These are phyloP conservation scores for Ophiostoma ips DNA, from an alignment of 2,329 filamentous ascomycete genomes.

Conservation along the genomic window DNA sequence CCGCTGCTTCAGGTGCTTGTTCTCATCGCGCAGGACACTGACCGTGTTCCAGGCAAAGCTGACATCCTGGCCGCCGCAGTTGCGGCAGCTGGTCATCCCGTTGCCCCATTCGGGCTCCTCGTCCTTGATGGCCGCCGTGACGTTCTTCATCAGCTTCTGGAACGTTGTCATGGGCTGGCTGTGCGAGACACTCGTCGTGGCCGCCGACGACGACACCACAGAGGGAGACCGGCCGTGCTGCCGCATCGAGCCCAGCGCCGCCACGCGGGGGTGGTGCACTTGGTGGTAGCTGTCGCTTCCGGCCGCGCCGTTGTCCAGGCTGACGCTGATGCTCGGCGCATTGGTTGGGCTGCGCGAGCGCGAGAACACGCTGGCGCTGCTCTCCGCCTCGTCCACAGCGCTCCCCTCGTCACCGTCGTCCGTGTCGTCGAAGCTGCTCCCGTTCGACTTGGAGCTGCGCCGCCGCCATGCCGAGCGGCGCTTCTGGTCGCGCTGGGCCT, in stretches of 20 bases:
- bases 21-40: slow-evolving; percentile 46
- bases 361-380: slow-evolving; percentile 45
- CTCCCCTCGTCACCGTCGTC: slow-evolving; percentile 21
- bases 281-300: slow-evolving; percentile 10
- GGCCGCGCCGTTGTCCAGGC: slow-evolving; percentile 3
- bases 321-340: slow-evolving; percentile 19
- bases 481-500: slow-evolving; percentile 29
- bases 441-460: slow-evolving; percentile 29
- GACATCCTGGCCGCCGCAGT: slow-evolving; percentile 44
- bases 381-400: slow-evolving; percentile 28
- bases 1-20: slow-evolving; percentile 44
- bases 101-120: slow-evolving; percentile 13
- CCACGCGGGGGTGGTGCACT: slow-evolving; percentile 11
- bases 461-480: slow-evolving; percentile 21
- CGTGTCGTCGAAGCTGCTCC: slow-evolving; percentile 32
- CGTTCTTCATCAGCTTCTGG: slow-evolving; percentile 33
- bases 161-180: slow-evolving; percentile 29
- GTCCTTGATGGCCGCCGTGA: slow-evolving; percentile 23
- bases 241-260: slow-evolving; percentile 9
- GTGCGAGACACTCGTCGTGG: slow-evolving; percentile 7
- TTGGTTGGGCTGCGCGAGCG: slow-evolving; percentile 43
- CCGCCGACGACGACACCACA: slow-evolving; percentile 18
- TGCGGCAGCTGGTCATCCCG: slow-evolving; percentile 28
- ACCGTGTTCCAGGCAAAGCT: slow-evolving; percentile 53
- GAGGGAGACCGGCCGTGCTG: slow-evolving; percentile 5